Evolutionary conservation across 1,139 yeast genomes (phyloP).

Genomic region (Magnusiomyces sp.): DNA sequence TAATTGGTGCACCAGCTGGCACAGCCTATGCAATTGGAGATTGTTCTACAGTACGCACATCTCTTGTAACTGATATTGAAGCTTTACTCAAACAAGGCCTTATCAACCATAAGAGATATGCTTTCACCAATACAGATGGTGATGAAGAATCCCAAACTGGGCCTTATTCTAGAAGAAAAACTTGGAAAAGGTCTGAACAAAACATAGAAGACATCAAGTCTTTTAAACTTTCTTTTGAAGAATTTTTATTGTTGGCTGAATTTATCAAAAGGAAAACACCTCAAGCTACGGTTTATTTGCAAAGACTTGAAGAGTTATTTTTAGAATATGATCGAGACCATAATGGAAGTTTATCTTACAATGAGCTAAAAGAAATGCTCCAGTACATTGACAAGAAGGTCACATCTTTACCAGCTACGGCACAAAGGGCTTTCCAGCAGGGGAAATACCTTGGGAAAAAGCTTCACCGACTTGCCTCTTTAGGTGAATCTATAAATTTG

Average conservation of each 20-base stretch:
- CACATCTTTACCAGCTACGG: conserved; percentile 59
- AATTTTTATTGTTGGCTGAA: conserved; percentile 35
- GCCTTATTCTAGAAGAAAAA: background rate
- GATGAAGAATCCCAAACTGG: background rate
- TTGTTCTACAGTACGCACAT: conserved; percentile 51
- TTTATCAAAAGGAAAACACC: conserved; percentile 45
- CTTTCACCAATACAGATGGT: background rate
- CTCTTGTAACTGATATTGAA: conserved; percentile 41
- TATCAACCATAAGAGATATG: conserved; percentile 19
- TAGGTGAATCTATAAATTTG: conserved; percentile 13
- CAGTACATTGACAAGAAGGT: conserved; percentile 47
- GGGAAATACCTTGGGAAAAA: conserved; percentile 53
- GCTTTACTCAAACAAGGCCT: conserved; percentile 22
- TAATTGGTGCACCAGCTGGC: conserved; percentile 51
- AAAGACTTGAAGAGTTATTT: conserved; percentile 41
- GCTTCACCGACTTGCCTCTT: conserved; percentile 40
- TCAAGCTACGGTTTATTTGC: conserved; percentile 48
- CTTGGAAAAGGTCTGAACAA: background rate
- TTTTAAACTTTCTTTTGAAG: conserved; percentile 37
- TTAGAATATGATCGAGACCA: conserved; percentile 42
- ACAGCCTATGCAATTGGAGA: conserved; percentile 64
- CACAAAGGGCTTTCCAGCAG: conserved; percentile 61
- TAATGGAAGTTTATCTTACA: conserved; percentile 41
- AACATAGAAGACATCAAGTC: background rate
- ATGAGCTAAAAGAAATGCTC: conserved; percentile 42